Percentiles rank a stretch among this genome's conserved stretches.
Evolutionary conservation across 2,329 filamentous ascomycete species (phyloP).

Genomic region (Penicillium decumbens): DNA sequence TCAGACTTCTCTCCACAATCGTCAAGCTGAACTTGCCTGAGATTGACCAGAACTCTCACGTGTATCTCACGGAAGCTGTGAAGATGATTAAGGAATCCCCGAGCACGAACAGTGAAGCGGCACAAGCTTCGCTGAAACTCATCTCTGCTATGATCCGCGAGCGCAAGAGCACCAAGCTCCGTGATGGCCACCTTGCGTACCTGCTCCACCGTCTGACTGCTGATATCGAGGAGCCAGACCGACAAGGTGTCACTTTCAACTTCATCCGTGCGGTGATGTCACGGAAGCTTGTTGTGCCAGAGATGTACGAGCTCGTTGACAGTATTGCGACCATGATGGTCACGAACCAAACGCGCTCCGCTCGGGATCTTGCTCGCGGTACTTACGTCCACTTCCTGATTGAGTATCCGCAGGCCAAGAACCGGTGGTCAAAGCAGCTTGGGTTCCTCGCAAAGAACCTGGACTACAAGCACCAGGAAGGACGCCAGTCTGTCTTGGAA

Average conservation of each 20-base stretch:
- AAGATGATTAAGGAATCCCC: constrained; percentile 72
- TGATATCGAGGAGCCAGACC: constrained; percentile 86
- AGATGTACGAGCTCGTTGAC: constrained; percentile 88
- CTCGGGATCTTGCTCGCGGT: constrained; percentile 79
- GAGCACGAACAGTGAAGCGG: constrained; percentile 74
- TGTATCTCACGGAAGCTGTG: constrained; percentile 80
- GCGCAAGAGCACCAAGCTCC: constrained; percentile 67
- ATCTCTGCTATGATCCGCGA: constrained; percentile 81
- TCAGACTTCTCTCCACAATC: constrained; percentile 78
- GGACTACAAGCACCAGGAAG: constrained; percentile 82
- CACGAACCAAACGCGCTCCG: constrained; percentile 84
- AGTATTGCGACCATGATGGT: constrained; percentile 90
- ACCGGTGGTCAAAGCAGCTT: constrained; percentile 82
- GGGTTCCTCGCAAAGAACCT: constrained; percentile 86
- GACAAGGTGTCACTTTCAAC: constrained; percentile 89
- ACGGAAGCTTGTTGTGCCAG: constrained; percentile 76
- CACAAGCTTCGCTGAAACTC: constrained; percentile 84
- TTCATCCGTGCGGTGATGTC: constrained; percentile 85
- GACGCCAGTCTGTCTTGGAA: constrained; percentile 89
- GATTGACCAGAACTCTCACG: constrained; percentile 64
- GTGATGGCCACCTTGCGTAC: constrained; percentile 76
- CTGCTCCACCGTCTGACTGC: constrained; percentile 76
- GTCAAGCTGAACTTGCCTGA: constrained; percentile 74
- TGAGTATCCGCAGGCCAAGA: constrained; percentile 89
- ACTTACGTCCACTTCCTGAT: constrained; percentile 92